Conservation (phyloP, 345 rosid genomes). For the Lepidium didymum region DNA sequence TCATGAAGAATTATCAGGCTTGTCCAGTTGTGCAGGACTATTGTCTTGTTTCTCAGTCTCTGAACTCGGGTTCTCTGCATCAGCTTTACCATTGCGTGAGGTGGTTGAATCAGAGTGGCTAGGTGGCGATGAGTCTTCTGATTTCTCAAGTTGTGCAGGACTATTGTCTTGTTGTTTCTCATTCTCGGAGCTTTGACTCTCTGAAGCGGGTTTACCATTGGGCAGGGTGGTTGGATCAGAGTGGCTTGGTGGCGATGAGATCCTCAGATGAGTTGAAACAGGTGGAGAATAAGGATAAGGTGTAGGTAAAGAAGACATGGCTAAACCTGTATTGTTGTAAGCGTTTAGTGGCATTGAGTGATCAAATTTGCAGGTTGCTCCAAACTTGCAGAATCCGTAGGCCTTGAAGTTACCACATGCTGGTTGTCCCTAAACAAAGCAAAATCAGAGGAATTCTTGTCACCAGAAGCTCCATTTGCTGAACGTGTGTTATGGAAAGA, state of each 20-base stretch:
- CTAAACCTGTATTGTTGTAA: slow-evolving; percentile 28
- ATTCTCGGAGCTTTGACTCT: slow-evolving; percentile 4
- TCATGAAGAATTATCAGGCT: slow-evolving; percentile 2
- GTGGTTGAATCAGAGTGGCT: slow-evolving; percentile 26
- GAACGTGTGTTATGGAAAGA: not conserved
- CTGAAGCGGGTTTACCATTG: slow-evolving; percentile 13
- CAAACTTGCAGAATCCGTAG: slow-evolving; percentile 64
- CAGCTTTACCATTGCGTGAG: slow-evolving; percentile 18
- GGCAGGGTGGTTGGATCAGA: slow-evolving; percentile 10
- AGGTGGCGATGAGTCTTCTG: slow-evolving; percentile 22
- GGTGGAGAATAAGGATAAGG: slow-evolving; percentile 35
- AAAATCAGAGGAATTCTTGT: slow-evolving; percentile 1
- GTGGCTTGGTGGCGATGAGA: slow-evolving; percentile 22
- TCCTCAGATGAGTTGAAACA: slow-evolving; percentile 35
- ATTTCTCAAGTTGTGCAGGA: not conserved
- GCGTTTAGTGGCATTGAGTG: slow-evolving; percentile 52
- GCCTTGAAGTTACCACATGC: slow-evolving; percentile 53
- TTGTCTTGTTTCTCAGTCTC: slow-evolving; percentile 6
- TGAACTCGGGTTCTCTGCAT: not conserved
- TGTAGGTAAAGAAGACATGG: slow-evolving; percentile 34
- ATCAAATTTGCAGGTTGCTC: slow-evolving; percentile 67
- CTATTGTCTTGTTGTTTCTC: slow-evolving; percentile 8
- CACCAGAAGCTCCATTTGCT: not conserved
- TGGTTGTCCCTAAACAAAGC: slow-evolving; percentile 57
- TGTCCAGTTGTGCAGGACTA: slow-evolving; percentile 1